Conservation (phyloP, 495 filamentous ascomycete species). For the Chaetomium cochliodes region DNA sequence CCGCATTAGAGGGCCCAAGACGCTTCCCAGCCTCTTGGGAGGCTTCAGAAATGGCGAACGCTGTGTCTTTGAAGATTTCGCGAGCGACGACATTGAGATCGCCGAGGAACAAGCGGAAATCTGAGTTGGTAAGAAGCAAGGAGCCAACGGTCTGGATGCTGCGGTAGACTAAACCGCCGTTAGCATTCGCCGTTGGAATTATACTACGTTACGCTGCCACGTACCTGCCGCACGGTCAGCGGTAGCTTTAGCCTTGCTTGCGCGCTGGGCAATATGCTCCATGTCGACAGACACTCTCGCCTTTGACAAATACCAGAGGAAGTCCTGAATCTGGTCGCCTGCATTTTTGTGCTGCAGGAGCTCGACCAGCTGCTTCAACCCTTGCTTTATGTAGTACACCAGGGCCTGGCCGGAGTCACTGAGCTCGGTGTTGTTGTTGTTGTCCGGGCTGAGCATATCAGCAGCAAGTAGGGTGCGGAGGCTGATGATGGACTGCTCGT, state of each 20-base stretch:
- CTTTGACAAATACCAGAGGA: constrained; percentile 80
- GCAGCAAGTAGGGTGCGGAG: constrained; percentile 75
- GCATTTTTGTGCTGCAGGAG: constrained; percentile 77
- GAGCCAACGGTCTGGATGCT: constrained; percentile 81
- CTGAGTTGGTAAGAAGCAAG: constrained; percentile 81
- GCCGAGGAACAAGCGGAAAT: constrained; percentile 84
- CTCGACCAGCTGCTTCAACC: constrained; percentile 71
- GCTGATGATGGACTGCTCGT: constrained; percentile 78
- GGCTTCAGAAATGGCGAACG: constrained; percentile 68
- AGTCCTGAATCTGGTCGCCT: constrained; percentile 84
- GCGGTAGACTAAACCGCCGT: constrained; percentile 60
- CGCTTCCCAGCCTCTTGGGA: constrained; percentile 71
- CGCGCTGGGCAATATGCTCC: constrained; percentile 61
- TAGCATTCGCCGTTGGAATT: not conserved
- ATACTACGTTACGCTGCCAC: not conserved
- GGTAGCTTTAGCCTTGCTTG: constrained; percentile 62
- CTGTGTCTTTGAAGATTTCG: constrained; percentile 85
- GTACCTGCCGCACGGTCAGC: constrained; percentile 78
- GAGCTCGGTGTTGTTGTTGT: constrained; percentile 59
- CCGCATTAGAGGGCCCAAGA: constrained; percentile 63
- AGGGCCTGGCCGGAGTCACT: constrained; percentile 74
- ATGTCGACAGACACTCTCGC: constrained; percentile 68
- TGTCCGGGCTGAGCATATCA: constrained; percentile 74
- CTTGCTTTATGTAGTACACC: constrained; percentile 67
- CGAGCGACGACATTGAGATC: constrained; percentile 76